phyloP scores from a whole-genome alignment of 2,329 filamentous ascomycete genomes.

The Rutstroemia sp. region DNA sequence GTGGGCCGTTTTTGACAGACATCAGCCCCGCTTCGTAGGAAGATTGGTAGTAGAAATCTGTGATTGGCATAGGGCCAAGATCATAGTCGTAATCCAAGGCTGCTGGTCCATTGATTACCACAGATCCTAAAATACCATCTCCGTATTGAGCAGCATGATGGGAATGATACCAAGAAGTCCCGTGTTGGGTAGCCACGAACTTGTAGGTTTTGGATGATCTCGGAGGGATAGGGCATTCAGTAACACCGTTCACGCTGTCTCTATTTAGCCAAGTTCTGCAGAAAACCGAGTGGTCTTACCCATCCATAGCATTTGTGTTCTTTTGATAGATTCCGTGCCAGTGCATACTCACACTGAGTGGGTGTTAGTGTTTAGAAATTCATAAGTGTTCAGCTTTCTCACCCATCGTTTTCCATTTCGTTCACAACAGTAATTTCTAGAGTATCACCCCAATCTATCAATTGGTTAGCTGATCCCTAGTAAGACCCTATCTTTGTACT shows the following conservation, averaged over 20 bases:
- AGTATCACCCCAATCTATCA: conserved; percentile 23
- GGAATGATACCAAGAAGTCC: conserved; percentile 40
- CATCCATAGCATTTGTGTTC: conserved; percentile 33
- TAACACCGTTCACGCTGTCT: conserved; percentile 29
- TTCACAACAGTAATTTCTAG: conserved; percentile 18
- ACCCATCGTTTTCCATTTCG: not conserved
- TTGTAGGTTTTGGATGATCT: conserved; percentile 37
- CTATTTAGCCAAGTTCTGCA: not conserved
- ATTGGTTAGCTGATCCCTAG: not conserved
- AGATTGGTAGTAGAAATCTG: conserved; percentile 20
- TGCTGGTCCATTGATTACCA: conserved; percentile 5
- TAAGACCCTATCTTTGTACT: not conserved
- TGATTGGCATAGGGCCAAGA: not conserved
- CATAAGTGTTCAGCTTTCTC: not conserved
- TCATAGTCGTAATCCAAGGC: conserved; percentile 36
- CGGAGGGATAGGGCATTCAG: conserved; percentile 35
- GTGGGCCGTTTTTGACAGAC: not conserved
- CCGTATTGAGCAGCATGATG: conserved; percentile 41
- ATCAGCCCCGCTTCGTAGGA: conserved; percentile 32
- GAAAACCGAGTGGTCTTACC: conserved; percentile 12
- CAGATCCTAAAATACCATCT: conserved; percentile 45
- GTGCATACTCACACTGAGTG: conserved; percentile 27
- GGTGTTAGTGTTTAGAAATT: conserved; percentile 12
- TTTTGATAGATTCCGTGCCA: conserved; percentile 40
- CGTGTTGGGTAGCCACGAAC: conserved; percentile 29